Evolutionary conservation across 2,329 filamentous ascomycete species (phyloP).

Genomic region (Penicillium corylophilum): DNA sequence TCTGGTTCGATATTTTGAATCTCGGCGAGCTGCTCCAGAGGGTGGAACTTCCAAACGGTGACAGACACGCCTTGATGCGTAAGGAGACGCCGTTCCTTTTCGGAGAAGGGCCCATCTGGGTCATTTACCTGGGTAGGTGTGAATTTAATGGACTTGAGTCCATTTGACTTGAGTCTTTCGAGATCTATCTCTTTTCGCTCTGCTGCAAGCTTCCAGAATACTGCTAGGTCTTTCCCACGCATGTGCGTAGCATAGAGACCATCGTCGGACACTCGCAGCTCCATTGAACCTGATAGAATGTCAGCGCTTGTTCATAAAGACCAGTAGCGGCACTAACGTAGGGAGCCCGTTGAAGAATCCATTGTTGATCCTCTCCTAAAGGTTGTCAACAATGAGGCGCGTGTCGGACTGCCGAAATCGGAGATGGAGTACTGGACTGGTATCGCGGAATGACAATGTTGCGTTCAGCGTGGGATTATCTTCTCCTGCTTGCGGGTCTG

Average conservation of each 20-base stretch:
- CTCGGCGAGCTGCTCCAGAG: conserved; percentile 38
- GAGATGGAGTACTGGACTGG: neutral
- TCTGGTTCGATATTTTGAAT: conserved; percentile 42
- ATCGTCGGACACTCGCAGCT: conserved; percentile 31
- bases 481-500: neutral
- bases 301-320: neutral
- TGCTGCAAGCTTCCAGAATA: conserved; percentile 32
- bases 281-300: conserved; percentile 12
- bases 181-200: conserved; percentile 33
- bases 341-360: conserved; percentile 26
- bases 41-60: conserved; percentile 38
- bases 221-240: conserved; percentile 32
- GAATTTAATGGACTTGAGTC: conserved; percentile 33
- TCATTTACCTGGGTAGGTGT: conserved; percentile 13
- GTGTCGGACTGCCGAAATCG: neutral
- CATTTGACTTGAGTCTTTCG: conserved; percentile 33
- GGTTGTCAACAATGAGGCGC: neutral
- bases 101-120: neutral
- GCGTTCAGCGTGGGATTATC: neutral
- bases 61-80: conserved; percentile 35
- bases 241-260: conserved; percentile 30
- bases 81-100: conserved; percentile 30
- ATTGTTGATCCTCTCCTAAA: conserved; percentile 20
- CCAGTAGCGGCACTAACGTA: conserved; percentile 19
- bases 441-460: neutral